These are phyloP conservation scores for Ceratocystis huliohia DNA, from an alignment of 2,329 filamentous ascomycete genomes.

Conservation along the genomic window DNA sequence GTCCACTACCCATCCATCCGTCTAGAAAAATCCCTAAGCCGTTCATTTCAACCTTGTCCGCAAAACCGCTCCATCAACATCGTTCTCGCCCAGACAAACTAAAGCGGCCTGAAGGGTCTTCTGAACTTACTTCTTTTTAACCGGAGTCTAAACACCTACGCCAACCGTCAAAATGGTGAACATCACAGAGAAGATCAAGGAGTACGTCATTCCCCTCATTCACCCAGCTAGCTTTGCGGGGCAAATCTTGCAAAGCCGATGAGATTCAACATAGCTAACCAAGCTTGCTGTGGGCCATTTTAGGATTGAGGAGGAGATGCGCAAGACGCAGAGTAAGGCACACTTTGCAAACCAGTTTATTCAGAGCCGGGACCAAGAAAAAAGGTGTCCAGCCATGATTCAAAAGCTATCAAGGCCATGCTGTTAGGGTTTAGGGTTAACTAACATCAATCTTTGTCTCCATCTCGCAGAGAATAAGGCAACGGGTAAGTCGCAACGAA, in stretches of 20 bases:
- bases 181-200: slow-evolving; percentile 99
- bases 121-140: no score
- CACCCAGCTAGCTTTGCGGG: slow-evolving; percentile 1
- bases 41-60: neutral
- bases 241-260: neutral
- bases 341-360: neutral
- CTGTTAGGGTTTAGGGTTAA: slow-evolving; percentile 11
- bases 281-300: slow-evolving; percentile 9
- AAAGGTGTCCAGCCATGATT: neutral
- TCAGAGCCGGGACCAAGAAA: neutral
- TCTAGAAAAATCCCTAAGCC: slow-evolving; percentile 3
- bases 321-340: slow-evolving; percentile 82
- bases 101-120: no score
- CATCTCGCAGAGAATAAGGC: slow-evolving; percentile 77
- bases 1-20: neutral
- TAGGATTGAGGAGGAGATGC: slow-evolving; percentile 99
- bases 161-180: slow-evolving; percentile 66
- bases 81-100: neutral
- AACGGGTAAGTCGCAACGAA: slow-evolving; percentile 54
- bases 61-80: neutral
- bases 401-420: no score
- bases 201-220: slow-evolving; percentile 44
- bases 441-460: slow-evolving; percentile 12
- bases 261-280: slow-evolving; percentile 22
- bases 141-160: slow-evolving; percentile 6